phyloP scores from a whole-genome alignment of 1,284 basidiomycete genomes.

The Rhodotorula sp. region DNA sequence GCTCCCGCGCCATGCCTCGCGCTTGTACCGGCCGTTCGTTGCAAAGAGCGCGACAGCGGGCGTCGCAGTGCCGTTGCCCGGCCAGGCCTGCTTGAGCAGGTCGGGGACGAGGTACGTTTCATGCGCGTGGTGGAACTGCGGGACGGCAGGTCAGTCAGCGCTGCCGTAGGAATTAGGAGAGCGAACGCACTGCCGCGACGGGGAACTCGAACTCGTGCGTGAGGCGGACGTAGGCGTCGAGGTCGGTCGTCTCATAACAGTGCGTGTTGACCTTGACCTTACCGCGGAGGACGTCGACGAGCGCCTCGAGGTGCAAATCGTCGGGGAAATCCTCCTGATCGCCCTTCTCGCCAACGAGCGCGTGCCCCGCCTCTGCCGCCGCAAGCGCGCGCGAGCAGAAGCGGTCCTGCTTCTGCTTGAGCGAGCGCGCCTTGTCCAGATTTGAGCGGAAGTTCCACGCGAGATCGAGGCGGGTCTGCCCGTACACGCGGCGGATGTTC shows the following conservation, averaged over 20 bases:
- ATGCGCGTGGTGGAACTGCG: constrained; percentile 15
- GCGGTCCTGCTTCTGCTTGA: constrained; percentile 72
- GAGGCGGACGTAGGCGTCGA: constrained; percentile 63
- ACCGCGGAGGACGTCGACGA: constrained; percentile 83
- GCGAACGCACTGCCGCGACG: constrained; percentile 41
- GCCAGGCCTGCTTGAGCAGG: constrained; percentile 69
- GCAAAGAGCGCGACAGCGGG: constrained; percentile 77
- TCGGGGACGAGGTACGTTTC: constrained; percentile 76
- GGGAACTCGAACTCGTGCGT: constrained; percentile 79
- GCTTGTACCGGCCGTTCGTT: constrained; percentile 71
- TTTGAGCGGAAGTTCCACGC: constrained; percentile 62
- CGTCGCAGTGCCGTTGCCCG: constrained; percentile 49
- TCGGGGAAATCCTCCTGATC: constrained; percentile 67
- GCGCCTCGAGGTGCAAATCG: constrained; percentile 75
- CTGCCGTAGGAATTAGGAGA: not conserved
- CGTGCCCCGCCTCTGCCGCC: constrained; percentile 50
- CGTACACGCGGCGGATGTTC: constrained; percentile 57
- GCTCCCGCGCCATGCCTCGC: constrained; percentile 79
- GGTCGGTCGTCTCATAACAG: constrained; percentile 58
- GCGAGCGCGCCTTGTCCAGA: constrained; percentile 71
- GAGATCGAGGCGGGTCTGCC: constrained; percentile 59
- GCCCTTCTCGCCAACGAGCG: constrained; percentile 56
- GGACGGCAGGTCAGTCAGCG: not conserved
- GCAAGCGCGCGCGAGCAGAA: constrained; percentile 65
- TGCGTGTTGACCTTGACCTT: constrained; percentile 55